phyloP scores from a whole-genome alignment of 179 eudicot genomes.

The Spergularia azorica region DNA sequence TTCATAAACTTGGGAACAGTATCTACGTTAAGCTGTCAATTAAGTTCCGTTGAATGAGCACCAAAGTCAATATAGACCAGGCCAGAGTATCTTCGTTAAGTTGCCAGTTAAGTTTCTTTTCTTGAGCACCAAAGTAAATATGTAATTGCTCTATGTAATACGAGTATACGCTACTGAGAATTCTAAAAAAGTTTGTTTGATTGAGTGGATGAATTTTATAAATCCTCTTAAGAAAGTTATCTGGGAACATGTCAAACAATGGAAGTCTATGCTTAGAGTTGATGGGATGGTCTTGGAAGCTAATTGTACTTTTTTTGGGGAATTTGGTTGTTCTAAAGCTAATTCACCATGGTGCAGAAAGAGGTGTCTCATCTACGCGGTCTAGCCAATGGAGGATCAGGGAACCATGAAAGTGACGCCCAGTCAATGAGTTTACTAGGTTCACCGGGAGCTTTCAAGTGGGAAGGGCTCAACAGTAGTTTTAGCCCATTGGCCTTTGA shows the following conservation, averaged over 20 bases:
- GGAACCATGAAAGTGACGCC: constrained; percentile 57
- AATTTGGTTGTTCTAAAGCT: constrained; percentile 8
- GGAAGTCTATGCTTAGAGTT: not conserved
- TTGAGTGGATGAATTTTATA: not conserved
- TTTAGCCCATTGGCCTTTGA: constrained; percentile 70
- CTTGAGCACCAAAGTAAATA: not conserved
- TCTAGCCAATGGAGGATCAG: constrained; percentile 67
- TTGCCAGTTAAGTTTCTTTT: not conserved
- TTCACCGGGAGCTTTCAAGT: constrained; percentile 87
- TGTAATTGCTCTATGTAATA: not conserved
- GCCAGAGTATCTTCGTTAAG: not conserved
- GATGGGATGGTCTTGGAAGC: constrained; percentile 1
- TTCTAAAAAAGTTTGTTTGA: not conserved
- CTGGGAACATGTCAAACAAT: not conserved
- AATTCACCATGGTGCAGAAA: constrained; percentile 53
- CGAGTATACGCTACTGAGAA: too few relatives aligned
- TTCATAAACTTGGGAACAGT: too few relatives aligned
- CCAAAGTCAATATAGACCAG: too few relatives aligned
- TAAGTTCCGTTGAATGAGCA: not conserved
- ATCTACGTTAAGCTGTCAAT: too few relatives aligned
- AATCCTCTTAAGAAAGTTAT: too few relatives aligned
- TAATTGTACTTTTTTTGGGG: not conserved
- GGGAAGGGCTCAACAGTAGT: constrained; percentile 81
- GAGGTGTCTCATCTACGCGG: constrained; percentile 82
- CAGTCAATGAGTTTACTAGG: constrained; percentile 62